Evolutionary conservation across 1,284 basidiomycete species (phyloP), one percentile per base, ranked within the genome.

Genomic region (Apiotrichum sp.): DNA sequence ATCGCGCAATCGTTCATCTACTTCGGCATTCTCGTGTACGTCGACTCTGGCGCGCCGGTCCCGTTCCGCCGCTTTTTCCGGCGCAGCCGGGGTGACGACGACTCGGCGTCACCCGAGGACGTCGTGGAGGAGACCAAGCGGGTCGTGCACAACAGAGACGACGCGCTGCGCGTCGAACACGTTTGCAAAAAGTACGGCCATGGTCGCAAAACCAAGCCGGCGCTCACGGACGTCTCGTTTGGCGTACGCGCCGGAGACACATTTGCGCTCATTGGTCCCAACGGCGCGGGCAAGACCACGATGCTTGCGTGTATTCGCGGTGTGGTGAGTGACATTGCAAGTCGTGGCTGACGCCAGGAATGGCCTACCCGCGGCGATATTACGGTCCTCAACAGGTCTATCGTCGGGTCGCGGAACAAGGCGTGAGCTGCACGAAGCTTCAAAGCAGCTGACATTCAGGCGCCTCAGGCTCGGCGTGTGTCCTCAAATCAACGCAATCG

Each of bases 401-500:
- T 87, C 39, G 76, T 86, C 22, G 75, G 78, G 32, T 78, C 83
- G 55, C 82, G 86, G 0, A 81, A 81, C 38, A 77, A 73, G 4
- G 86, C 87, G 34, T 80, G 86, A 46, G 79, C 84, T 11, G 16
- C 22, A 22, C 22, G 22, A 22, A 22, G 22, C 22, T 22, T 22
- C 22, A 22, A 22, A 22, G 22, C 22, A 22, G 22, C 22, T 22
- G 22, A 22, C 22, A 22, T 22, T 22, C 22, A 63, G 62, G 2
- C 61, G 65, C 39, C 49, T 55, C 6, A 53, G 62, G 29, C 80
- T 89, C 6, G 87, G 87, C 2, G 86, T 89, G 42, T 89, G 86
- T 67, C 88, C 87, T 0, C 88, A 90, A 63, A 87, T 88, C 73
- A 88, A 87, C 4, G 87, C 88, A 0, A 86, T 89, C 56, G 88